Base-by-base conservation (phyloP, 768 basidiomycete genomes). In the Kwoniella shandongensis region DNA sequence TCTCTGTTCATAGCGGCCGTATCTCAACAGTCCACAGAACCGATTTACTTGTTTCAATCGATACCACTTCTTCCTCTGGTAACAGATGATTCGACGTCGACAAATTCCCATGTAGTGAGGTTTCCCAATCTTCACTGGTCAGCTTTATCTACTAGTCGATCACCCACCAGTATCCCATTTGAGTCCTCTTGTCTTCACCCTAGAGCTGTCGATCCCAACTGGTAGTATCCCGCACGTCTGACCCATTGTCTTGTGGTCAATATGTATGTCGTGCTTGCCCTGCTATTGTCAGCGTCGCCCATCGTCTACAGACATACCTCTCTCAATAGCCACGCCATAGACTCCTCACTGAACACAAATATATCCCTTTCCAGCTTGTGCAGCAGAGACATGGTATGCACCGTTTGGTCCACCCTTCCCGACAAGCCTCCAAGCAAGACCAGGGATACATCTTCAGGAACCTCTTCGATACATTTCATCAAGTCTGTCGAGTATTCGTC, bases 181-280 rank as follows among this genome's bases (percentile, higher is more conserved):
- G 30, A 97, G 80, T 0, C 96, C 96, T 0, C 78, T 81, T 0
- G 92, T 97, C 2, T 87, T 83, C n/a, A 98, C 79, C 15, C 83
- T 76, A 0, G 91, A 87, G 4, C 80, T 81, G 26, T 86, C 86
- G 13, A 92, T 78, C 0, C 93, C 96, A 2, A 98, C 83, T 0
- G 96, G 96, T 10, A 99, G 82, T n/a, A 98, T 82, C 0, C 93
- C 96, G 72, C 96, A 99, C 0, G 93, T 97, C 48, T 84, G 83
- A 0, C 93, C 94, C 38, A 96, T 79, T 8, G 85, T 64, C 0
- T 76, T 67, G 63, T 89, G 88, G 67, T 93, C 86, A 41, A 97
- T 81, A 11, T 80, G 72, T 56, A 99, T 88, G 4, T 76, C 70
- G 72, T 98, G 94, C 67, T 86, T 84, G 18, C 94, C 94, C 91